phyloP scores from a whole-genome alignment of 441 rosid genomes.

The Macaranga tanarius region DNA sequence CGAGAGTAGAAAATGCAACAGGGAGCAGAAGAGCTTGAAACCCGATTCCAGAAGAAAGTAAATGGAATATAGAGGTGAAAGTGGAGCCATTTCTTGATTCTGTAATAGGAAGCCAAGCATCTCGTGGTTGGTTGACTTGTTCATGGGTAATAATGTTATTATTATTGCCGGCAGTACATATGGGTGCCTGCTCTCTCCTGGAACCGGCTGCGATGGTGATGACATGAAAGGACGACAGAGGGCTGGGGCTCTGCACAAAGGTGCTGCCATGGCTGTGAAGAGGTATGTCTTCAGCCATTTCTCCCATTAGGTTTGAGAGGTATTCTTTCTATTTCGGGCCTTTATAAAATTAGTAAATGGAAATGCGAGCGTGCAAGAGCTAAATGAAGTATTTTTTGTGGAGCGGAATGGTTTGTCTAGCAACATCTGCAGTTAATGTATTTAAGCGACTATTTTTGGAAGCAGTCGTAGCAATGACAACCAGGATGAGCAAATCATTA shows the following conservation, averaged over 20 bases:
- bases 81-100: slow-evolving; percentile 72
- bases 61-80: slow-evolving; percentile 47
- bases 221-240: background rate
- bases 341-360: too few relatives aligned
- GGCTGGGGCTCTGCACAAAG: background rate
- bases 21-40: slow-evolving; percentile 69
- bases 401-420: too few relatives aligned
- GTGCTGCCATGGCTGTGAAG: background rate
- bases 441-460: too few relatives aligned
- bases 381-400: too few relatives aligned
- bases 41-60: slow-evolving; percentile 66
- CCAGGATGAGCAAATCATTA: too few relatives aligned
- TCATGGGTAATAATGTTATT: background rate
- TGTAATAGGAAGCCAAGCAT: slow-evolving; percentile 74
- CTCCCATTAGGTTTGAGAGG: slow-evolving; percentile 10
- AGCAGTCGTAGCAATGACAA: too few relatives aligned
- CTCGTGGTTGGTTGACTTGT: slow-evolving; percentile 7
- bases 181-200: background rate
- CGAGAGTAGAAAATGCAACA: slow-evolving; percentile 59
- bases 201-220: slow-evolving; percentile 13
- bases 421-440: too few relatives aligned
- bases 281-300: background rate
- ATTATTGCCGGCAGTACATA: background rate
- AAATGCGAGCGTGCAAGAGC: too few relatives aligned
- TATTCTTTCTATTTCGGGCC: too few relatives aligned